These are phyloP conservation scores for Sporothrix mexicana DNA, from an alignment of 2,329 filamentous ascomycete genomes.

Conservation along the genomic window DNA sequence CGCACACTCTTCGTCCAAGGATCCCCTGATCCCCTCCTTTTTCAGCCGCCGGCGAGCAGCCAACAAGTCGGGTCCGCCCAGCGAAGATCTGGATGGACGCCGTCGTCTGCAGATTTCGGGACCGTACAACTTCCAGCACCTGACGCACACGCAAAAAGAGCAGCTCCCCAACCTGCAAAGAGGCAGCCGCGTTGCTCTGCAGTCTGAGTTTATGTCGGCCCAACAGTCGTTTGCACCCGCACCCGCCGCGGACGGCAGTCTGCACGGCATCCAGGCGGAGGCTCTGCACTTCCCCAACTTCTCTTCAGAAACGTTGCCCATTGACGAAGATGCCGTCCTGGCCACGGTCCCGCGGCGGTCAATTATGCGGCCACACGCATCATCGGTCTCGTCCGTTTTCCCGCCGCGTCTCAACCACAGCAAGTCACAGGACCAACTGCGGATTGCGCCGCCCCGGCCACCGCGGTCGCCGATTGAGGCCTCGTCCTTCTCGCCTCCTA, in stretches of 20 bases:
- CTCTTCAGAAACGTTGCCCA: constrained; percentile 52
- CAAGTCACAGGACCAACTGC: constrained; percentile 58
- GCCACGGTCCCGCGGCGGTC: constrained; percentile 37
- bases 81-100: constrained; percentile 41
- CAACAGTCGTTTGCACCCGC: constrained; percentile 45
- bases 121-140: constrained; percentile 71
- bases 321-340: constrained; percentile 30
- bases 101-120: constrained; percentile 63
- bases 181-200: constrained; percentile 50
- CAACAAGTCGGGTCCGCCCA: constrained; percentile 43
- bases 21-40: constrained; percentile 56
- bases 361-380: constrained; percentile 43
- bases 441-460: constrained; percentile 55
- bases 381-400: constrained; percentile 37
- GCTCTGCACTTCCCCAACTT: constrained; percentile 56
- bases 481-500: constrained; percentile 47
- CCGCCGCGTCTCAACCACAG: constrained; percentile 50
- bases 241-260: constrained; percentile 44
- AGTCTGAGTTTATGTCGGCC: constrained; percentile 52
- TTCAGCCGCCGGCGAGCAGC: constrained; percentile 56
- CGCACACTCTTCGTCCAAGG: constrained; percentile 37
- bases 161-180: constrained; percentile 51
- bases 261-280: constrained; percentile 49
- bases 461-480: constrained; percentile 54
- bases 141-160: constrained; percentile 63